phyloP scores from a whole-genome alignment of 345 rosid species.

The Citrus medica region DNA sequence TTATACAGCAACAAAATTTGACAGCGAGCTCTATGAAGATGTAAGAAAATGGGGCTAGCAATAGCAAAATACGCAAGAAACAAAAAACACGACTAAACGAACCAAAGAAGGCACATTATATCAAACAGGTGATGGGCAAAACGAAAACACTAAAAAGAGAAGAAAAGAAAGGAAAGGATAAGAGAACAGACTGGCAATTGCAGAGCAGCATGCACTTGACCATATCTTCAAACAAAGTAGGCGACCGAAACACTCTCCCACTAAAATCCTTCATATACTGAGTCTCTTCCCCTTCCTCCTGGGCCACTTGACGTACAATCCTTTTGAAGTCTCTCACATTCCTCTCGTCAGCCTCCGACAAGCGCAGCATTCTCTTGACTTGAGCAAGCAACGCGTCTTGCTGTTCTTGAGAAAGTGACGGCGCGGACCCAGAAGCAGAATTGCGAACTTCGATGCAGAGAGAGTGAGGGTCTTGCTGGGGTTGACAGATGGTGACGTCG shows the following conservation, averaged over 20 bases:
- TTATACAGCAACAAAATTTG: too few relatives aligned
- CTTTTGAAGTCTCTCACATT: constrained; percentile 27
- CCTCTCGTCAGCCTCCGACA: constrained; percentile 35
- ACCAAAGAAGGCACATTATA: not conserved
- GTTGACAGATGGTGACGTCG: constrained; percentile 36
- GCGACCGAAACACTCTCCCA: constrained; percentile 58
- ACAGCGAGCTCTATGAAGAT: too few relatives aligned
- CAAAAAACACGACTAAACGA: too few relatives aligned
- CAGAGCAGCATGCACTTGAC: too few relatives aligned
- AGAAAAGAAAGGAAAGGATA: too few relatives aligned
- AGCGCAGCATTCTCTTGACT: constrained; percentile 47
- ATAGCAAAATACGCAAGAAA: too few relatives aligned
- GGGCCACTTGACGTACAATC: constrained; percentile 13
- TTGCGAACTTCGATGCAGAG: constrained; percentile 30
- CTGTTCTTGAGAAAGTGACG: constrained; percentile 24
- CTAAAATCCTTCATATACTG: constrained; percentile 18
- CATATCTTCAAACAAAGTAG: constrained; percentile 42
- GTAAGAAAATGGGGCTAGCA: too few relatives aligned
- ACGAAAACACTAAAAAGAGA: too few relatives aligned
- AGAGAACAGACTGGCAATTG: constrained; percentile 22
- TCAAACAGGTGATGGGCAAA: not conserved
- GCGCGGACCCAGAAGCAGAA: not conserved
- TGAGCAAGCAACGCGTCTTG: constrained; percentile 28
- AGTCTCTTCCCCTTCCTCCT: not conserved
- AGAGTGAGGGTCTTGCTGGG: not conserved